Percentiles rank a stretch among this genome's conserved stretches.
These are phyloP conservation scores for Exidia glandulosa DNA, from an alignment of 768 basidiomycete genomes.

Conservation along the genomic window DNA sequence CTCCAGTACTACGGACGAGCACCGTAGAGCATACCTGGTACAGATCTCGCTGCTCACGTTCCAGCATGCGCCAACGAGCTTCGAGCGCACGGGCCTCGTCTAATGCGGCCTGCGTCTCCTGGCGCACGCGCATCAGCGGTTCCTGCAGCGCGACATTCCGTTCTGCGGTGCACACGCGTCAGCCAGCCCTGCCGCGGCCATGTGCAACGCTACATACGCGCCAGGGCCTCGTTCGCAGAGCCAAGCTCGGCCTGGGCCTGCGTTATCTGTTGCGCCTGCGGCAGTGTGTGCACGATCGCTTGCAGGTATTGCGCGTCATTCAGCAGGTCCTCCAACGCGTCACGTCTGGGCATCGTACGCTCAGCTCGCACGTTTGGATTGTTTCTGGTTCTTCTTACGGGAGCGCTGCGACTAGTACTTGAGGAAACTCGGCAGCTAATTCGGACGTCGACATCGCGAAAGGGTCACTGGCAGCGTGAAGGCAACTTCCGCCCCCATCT, in stretches of 20 bases:
- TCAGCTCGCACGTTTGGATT: too few relatives aligned
- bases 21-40: slow-evolving; percentile 84
- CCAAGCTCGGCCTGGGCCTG: slow-evolving; percentile 69
- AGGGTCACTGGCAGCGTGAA: too few relatives aligned
- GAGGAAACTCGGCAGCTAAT: too few relatives aligned
- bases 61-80: slow-evolving; percentile 73
- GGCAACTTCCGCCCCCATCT: too few relatives aligned
- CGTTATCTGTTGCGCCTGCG: slow-evolving; percentile 63
- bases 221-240: slow-evolving; percentile 75
- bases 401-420: too few relatives aligned
- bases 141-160: slow-evolving; percentile 71
- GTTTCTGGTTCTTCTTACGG: too few relatives aligned
- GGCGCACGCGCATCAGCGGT: slow-evolving; percentile 57
- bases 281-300: slow-evolving; percentile 72
- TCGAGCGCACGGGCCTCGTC: slow-evolving; percentile 78
- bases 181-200: slow-evolving; percentile 1
- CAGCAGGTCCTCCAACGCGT: slow-evolving; percentile 81
- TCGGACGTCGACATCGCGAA: too few relatives aligned
- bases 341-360: slow-evolving; percentile 63
- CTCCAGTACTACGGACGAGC: too few relatives aligned
- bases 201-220: slow-evolving; percentile 51
- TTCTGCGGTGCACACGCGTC: slow-evolving; percentile 29
- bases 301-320: slow-evolving; percentile 77
- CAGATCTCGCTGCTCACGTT: slow-evolving; percentile 77
- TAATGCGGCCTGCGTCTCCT: slow-evolving; percentile 79